Evolutionary conservation across 371 early-diverging fungal genomes (phyloP).

Genomic region (Mortierella sp.): DNA sequence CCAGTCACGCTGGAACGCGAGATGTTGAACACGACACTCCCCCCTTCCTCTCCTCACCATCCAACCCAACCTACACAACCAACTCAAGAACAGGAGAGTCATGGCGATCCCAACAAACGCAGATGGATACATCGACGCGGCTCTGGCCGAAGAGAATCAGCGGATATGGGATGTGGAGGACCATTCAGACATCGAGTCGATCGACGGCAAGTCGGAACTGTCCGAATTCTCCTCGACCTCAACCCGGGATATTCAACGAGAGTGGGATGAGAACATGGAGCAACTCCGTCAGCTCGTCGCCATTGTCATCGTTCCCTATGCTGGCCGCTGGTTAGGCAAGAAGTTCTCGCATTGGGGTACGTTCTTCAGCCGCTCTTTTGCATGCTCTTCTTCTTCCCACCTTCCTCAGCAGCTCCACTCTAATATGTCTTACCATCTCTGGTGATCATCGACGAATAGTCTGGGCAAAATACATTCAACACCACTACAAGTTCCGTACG

Average conservation of each 20-base stretch:
- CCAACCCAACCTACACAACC: background rate
- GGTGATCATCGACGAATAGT: no score
- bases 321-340: constrained; percentile 69
- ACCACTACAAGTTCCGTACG: constrained; percentile 43
- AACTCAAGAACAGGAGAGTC: background rate
- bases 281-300: constrained; percentile 65
- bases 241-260: constrained; percentile 62
- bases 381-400: background rate
- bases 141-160: constrained; percentile 14
- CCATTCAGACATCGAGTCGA: constrained; percentile 37
- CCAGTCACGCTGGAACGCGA: background rate
- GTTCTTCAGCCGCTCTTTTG: background rate
- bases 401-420: no score
- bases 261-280: constrained; percentile 74
- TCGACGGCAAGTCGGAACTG: constrained; percentile 44
- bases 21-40: background rate
- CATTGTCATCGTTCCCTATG: constrained; percentile 67
- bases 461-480: constrained; percentile 36
- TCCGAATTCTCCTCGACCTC: constrained; percentile 51
- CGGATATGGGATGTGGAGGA: constrained; percentile 51
- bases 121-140: constrained; percentile 49
- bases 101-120: constrained; percentile 31
- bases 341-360: constrained; percentile 70
- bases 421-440: no score
- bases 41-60: background rate